Conservation (phyloP, 345 rosid genomes). For the Erysimum cheiranthoides region DNA sequence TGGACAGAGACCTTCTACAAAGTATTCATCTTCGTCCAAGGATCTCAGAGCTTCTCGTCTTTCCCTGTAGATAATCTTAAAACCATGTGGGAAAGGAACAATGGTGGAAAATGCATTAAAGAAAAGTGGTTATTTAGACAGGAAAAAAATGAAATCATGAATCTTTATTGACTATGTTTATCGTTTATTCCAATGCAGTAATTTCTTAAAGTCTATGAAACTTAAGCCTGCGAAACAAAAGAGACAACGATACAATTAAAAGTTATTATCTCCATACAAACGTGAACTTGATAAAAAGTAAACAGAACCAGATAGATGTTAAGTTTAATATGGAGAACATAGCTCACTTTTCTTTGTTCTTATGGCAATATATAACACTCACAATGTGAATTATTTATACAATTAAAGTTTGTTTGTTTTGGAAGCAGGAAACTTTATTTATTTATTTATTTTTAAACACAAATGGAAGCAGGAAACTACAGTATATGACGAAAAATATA, state of each 20-base stretch:
- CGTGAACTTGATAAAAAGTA: background rate
- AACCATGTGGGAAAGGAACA: no score
- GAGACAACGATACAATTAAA: conserved; percentile 8
- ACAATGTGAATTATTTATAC: no score
- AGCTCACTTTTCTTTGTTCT: no score
- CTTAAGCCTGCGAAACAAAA: conserved; percentile 52
- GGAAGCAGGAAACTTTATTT: no score
- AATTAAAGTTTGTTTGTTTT: no score
- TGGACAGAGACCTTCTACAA: conserved; percentile 48
- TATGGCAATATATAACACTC: no score
- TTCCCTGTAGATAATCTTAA: conserved; percentile 52
- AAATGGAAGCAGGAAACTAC: no score
- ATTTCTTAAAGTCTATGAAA: conserved; percentile 43
- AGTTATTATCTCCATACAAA: background rate
- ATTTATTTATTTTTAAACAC: no score
- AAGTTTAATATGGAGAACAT: no score
- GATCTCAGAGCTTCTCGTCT: conserved; percentile 58
- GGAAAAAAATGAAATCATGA: conserved; percentile 8
- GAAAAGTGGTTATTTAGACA: background rate
- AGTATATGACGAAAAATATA: no score
- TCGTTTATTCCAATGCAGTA: conserved; percentile 18
- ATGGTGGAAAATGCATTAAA: background rate
- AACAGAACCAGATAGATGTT: no score
- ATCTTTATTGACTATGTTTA: conserved; percentile 6
- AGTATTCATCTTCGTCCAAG: conserved; percentile 59